A percentile compares a stretch with the other conserved stretches of the same genome.
phyloP scores from a whole-genome alignment of 306 rosid genomes.

The Mucuna pruriens region DNA sequence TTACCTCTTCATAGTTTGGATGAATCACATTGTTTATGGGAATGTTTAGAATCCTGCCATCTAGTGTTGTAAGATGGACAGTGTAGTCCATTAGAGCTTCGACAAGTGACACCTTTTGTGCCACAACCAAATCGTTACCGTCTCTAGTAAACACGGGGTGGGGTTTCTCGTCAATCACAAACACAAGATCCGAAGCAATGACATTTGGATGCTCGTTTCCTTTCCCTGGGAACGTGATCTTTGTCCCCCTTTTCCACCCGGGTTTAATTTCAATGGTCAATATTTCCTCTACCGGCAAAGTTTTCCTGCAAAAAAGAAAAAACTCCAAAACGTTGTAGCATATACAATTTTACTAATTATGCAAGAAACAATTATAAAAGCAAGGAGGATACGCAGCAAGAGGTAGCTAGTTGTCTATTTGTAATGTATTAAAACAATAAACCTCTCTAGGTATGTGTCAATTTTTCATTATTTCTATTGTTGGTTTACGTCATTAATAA shows the following conservation, averaged over 20 bases:
- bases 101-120: slow-evolving; percentile 37
- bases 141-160: slow-evolving; percentile 38
- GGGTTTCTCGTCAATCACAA: slow-evolving; percentile 37
- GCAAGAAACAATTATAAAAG: not conserved
- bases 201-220: slow-evolving; percentile 46
- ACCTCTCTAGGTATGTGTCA: no score
- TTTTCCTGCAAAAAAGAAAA: slow-evolving; percentile 32
- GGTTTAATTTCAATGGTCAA: slow-evolving; percentile 37
- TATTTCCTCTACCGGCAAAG: slow-evolving; percentile 44
- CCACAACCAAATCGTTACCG: slow-evolving; percentile 40
- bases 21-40: slow-evolving; percentile 39
- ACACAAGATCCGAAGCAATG: slow-evolving; percentile 39
- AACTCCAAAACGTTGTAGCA: not conserved
- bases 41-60: slow-evolving; percentile 36
- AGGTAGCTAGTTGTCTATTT: not conserved
- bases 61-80: slow-evolving; percentile 37
- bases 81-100: slow-evolving; percentile 42
- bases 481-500: no score
- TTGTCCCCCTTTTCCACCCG: slow-evolving; percentile 45
- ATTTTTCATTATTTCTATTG: no score
- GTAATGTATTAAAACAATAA: no score
- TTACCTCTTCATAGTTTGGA: slow-evolving; percentile 41
- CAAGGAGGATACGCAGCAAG: not conserved
- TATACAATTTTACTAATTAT: not conserved
- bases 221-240: slow-evolving; percentile 39